Evolutionary conservation across 169 alveolate genomes (phyloP).

Genomic region (Ichthyophthirius multifiliis): DNA sequence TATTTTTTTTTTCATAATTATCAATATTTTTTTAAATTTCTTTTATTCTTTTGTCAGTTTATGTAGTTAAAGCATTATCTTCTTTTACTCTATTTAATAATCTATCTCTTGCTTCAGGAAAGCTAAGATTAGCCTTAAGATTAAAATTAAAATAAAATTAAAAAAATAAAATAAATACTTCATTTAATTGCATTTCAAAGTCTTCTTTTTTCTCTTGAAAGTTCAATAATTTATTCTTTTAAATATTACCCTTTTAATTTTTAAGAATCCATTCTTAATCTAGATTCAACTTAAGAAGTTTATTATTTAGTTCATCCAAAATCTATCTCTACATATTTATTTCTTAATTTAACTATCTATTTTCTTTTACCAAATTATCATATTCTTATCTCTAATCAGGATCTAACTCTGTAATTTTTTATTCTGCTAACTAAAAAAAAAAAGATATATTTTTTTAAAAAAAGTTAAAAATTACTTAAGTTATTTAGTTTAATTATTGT

Average conservation of each 20-base stretch:
- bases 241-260: slow-evolving; percentile 77
- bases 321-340: slow-evolving; percentile 56
- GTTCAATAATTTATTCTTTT: slow-evolving; percentile 59
- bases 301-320: slow-evolving; percentile 60
- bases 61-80: slow-evolving; percentile 69
- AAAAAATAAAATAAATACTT: background rate
- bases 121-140: slow-evolving; percentile 57
- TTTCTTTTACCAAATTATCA: slow-evolving; percentile 70
- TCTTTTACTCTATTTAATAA: slow-evolving; percentile 79
- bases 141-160: background rate
- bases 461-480: slow-evolving; percentile 21
- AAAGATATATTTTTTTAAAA: background rate
- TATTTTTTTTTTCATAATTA: slow-evolving; percentile 66
- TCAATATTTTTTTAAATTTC: slow-evolving; percentile 75
- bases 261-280: slow-evolving; percentile 68
- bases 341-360: slow-evolving; percentile 52
- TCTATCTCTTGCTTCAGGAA: slow-evolving; percentile 88
- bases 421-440: slow-evolving; percentile 52
- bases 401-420: slow-evolving; percentile 76
- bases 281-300: slow-evolving; percentile 67
- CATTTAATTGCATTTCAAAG: slow-evolving; percentile 70
- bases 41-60: slow-evolving; percentile 69
- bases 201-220: slow-evolving; percentile 77
- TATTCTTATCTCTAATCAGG: slow-evolving; percentile 84
- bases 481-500: slow-evolving; percentile 56